Evolutionary conservation across 2,329 filamentous ascomycete genomes (phyloP), one percentile per base, ranked within the genome.

Genomic region (Aspergillus neotritici): DNA sequence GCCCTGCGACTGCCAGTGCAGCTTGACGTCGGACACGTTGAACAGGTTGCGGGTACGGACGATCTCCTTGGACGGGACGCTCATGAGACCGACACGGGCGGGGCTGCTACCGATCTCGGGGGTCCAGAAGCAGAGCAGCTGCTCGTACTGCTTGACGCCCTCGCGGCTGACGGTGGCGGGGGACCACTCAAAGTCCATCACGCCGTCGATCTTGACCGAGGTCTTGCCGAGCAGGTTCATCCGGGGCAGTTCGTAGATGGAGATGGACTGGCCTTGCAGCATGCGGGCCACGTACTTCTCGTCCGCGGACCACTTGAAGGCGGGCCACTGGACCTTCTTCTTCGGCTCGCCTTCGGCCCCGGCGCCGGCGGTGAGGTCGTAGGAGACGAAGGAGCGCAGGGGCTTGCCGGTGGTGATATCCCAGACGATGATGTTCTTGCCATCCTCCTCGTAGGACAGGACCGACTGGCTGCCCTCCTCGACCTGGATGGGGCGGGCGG

Each of bases 401-500:
- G 91, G 88, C 66, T 91, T 86, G 58, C 82, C 83, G 8, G 91
- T 93, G 40, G 87, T 86, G 50, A 97, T 84, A 62, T 97, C 91
- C 93, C 93, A 98, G 62, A 98, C 90, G 62, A 98, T 86, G 69
- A 97, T 97, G 78, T 97, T 96, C 78, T 97, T 97, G 68, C 93
- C 93, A 58, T 98, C 91, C 62, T 98, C 93, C 61, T 97, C 93
- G 48, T 89, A 75, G 3, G 87, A 83, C 39, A 96, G 77, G n/a
- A 85, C 75, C 2, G 86, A 84, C 66, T 46, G 37, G 30, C 94
- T 86, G 52, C 86, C 83, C 57, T 97, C 93, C 47, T 93, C 87
- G 44, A 98, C 88, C 48, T 86, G 82, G 61, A 98, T 94, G 16
- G 93, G 89, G 39, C 88, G 81, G 70, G 91, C 88, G 40, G 93